phyloP scores from a whole-genome alignment of 495 filamentous ascomycete species.

The Xylaria sp. region DNA sequence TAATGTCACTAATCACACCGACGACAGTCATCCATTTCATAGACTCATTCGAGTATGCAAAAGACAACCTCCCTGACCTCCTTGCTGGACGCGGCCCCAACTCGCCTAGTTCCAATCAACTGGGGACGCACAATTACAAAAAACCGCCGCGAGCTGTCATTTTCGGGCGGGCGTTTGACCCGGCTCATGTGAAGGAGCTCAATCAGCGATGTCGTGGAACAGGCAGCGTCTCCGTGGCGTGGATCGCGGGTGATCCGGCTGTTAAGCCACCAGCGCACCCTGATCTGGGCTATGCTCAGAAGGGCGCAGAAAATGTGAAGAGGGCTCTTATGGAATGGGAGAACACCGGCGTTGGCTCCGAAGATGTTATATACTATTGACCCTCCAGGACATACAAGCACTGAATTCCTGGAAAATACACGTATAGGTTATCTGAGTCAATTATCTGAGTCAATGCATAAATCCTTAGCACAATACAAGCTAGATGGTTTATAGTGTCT shows the following conservation, averaged over 20 bases:
- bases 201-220: neutral
- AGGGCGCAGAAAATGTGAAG: neutral
- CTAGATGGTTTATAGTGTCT: neutral
- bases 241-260: neutral
- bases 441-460: neutral
- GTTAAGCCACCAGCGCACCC: neutral
- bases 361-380: neutral
- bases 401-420: neutral
- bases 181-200: neutral
- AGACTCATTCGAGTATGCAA: neutral
- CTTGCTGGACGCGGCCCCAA: neutral
- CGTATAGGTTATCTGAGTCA: too few species aligned
- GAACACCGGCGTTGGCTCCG: neutral
- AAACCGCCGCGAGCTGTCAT: neutral
- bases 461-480: neutral
- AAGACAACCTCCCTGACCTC: neutral
- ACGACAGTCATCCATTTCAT: constrained; percentile 4
- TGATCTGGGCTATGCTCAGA: neutral
- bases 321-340: neutral
- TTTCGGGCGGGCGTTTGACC: neutral
- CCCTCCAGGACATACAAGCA: neutral
- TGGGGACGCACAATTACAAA: neutral
- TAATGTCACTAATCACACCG: neutral
- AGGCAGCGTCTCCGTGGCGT: neutral
- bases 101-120: neutral